Percentiles rank a stretch among this genome's conserved stretches.
Evolutionary conservation across 129 eudicot species (phyloP).

Genomic region (Logfia minima): DNA sequence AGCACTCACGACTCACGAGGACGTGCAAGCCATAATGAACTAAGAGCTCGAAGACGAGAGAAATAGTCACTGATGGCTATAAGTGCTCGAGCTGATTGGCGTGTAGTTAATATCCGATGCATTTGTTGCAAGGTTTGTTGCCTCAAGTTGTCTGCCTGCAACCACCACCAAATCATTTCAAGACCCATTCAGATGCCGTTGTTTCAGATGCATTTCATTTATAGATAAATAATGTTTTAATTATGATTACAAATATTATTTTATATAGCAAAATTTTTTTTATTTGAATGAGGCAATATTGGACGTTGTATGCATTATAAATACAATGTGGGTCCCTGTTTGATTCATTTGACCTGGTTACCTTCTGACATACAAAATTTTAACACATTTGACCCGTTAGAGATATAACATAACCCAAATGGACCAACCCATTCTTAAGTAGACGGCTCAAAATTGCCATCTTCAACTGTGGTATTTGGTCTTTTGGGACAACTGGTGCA

Average conservation of each 20-base stretch:
- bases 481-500: neutral
- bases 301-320: neutral
- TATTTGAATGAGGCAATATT: neutral
- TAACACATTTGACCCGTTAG: neutral
- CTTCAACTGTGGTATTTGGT: neutral
- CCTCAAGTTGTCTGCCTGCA: constrained; percentile 72
- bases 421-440: neutral
- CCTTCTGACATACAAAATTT: neutral
- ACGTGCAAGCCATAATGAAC: constrained; percentile 74
- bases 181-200: neutral
- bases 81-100: constrained; percentile 75
- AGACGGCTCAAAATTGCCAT: neutral
- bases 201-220: neutral
- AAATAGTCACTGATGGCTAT: constrained; percentile 62
- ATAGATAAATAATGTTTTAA: neutral
- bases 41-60: constrained; percentile 64
- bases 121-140: constrained; percentile 69
- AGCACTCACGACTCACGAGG: constrained; percentile 46
- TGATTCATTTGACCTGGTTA: neutral
- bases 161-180: constrained; percentile 11
- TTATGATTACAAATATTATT: neutral
- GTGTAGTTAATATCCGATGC: constrained; percentile 62
- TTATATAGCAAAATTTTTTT: neutral
- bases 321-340: neutral
- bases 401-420: neutral